Percentiles rank a stretch among this genome's conserved stretches.
Conservation (phyloP, 163 green algal genomes). For the Chloroidium sp. region DNA sequence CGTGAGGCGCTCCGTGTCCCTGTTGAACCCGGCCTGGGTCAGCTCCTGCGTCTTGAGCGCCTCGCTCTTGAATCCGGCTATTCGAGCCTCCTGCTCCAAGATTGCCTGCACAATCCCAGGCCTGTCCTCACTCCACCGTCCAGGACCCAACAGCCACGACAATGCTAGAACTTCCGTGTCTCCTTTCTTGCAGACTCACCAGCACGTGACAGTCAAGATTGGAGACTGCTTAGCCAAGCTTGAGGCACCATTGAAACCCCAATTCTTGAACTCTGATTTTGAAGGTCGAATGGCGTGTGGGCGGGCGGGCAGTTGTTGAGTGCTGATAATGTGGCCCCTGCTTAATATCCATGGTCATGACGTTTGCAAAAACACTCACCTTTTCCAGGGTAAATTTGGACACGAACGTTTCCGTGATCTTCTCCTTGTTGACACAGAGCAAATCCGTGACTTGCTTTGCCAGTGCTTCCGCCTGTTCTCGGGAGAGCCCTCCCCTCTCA, state of each 20-base stretch:
- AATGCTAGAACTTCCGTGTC: not conserved
- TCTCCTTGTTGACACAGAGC: conserved; percentile 63
- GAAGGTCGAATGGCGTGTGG: not conserved
- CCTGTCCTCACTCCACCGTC: not conserved
- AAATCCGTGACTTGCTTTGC: conserved; percentile 63
- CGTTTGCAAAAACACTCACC: conserved; percentile 28
- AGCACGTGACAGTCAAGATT: not conserved
- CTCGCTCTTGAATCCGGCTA: conserved; percentile 76
- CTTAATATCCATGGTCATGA: not conserved
- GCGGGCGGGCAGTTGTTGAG: not conserved
- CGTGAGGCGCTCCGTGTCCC: conserved; percentile 82
- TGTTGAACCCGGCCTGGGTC: conserved; percentile 57
- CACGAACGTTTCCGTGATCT: conserved; percentile 68
- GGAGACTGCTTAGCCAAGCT: not conserved
- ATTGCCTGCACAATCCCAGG: conserved; percentile 38
- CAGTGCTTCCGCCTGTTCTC: conserved; percentile 61
- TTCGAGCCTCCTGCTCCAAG: conserved; percentile 65
- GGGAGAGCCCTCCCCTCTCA: conserved; percentile 50
- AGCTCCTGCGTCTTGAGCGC: conserved; percentile 77
- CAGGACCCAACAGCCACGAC: not conserved
- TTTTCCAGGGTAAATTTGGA: conserved; percentile 70
- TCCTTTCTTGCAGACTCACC: not conserved
- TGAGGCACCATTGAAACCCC: not conserved
- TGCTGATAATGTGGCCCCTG: not conserved
- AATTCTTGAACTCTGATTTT: not conserved